These are phyloP conservation scores for Alternaria atra DNA, from an alignment of 2,329 filamentous ascomycete genomes.

Conservation along the genomic window DNA sequence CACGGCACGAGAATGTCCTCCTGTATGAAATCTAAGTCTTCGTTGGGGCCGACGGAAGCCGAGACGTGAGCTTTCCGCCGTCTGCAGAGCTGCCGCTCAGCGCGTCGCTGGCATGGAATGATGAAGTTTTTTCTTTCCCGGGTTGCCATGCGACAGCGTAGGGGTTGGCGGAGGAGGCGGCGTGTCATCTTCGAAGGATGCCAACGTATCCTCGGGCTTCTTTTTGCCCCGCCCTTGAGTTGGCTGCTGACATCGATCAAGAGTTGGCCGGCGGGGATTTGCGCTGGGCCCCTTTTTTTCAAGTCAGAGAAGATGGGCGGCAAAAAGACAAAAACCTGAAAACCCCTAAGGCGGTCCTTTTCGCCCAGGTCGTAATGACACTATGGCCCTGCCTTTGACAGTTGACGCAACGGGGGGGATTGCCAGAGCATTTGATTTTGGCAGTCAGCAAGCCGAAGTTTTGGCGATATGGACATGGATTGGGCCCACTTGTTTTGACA, in stretches of 20 bases:
- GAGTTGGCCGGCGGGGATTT: slow-evolving; percentile 27
- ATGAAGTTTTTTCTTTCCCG: slow-evolving; percentile 4
- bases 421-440: slow-evolving; percentile 49
- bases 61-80: slow-evolving; percentile 9
- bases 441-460: slow-evolving; percentile 8
- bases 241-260: slow-evolving; percentile 26
- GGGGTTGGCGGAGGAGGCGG: slow-evolving; percentile 3
- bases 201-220: slow-evolving; percentile 21
- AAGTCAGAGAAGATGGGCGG: background rate
- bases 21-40: slow-evolving; percentile 22
- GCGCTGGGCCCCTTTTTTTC: slow-evolving; percentile 13
- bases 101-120: slow-evolving; percentile 2
- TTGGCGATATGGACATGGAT: background rate
- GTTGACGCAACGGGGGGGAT: slow-evolving; percentile 42
- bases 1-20: slow-evolving; percentile 29
- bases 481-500: slow-evolving; percentile 28
- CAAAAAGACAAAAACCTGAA: background rate
- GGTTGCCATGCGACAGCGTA: slow-evolving; percentile 11
- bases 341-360: slow-evolving; percentile 46
- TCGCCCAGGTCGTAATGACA: slow-evolving; percentile 47
- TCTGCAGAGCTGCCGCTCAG: slow-evolving; percentile 5
- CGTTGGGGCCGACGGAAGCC: slow-evolving; percentile 21
- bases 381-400: slow-evolving; percentile 35
- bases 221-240: slow-evolving; percentile 16
- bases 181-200: slow-evolving; percentile 16